These are phyloP conservation scores for Hypomontagnella monticulosa DNA, from an alignment of 495 filamentous ascomycete genomes.

Conservation along the genomic window DNA sequence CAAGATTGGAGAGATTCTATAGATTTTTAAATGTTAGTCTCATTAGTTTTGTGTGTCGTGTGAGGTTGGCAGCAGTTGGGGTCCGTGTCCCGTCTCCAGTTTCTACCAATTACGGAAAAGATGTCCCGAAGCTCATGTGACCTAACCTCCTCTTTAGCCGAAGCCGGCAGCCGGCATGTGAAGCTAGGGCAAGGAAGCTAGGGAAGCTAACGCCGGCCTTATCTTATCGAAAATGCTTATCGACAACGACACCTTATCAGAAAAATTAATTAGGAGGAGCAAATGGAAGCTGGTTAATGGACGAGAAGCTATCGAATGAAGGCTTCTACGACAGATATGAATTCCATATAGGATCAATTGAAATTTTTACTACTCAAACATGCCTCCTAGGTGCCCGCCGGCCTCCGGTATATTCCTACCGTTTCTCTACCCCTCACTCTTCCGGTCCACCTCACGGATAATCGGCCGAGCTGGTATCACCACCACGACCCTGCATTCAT, in stretches of 20 bases:
- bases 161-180: slow-evolving; percentile 38
- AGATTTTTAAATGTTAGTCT: not conserved
- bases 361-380: slow-evolving; percentile 32
- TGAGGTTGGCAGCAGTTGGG: slow-evolving; percentile 16
- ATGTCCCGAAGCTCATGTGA: slow-evolving; percentile 40
- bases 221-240: slow-evolving; percentile 41
- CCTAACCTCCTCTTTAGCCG: slow-evolving; percentile 30
- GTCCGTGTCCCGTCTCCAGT: slow-evolving; percentile 19
- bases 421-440: slow-evolving; percentile 72
- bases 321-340: slow-evolving; percentile 21
- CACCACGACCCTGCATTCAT: slow-evolving; percentile 38
- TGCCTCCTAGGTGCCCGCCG: slow-evolving; percentile 58
- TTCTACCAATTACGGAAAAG: slow-evolving; percentile 35
- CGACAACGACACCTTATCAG: slow-evolving; percentile 26
- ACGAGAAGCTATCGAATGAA: not conserved
- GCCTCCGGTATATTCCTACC: slow-evolving; percentile 63
- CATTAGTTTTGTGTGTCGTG: slow-evolving; percentile 14
- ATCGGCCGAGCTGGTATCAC: slow-evolving; percentile 37
- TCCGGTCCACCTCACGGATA: slow-evolving; percentile 47
- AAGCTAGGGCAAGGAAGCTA: not conserved
- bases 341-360: slow-evolving; percentile 11
- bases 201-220: slow-evolving; percentile 13
- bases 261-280: slow-evolving; percentile 1
- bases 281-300: not conserved
- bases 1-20: slow-evolving; percentile 1